A percentile compares a stretch with the other conserved stretches of the same genome.
Evolutionary conservation across 768 basidiomycete species (phyloP).

Genomic region (Suillus cothurnatus): DNA sequence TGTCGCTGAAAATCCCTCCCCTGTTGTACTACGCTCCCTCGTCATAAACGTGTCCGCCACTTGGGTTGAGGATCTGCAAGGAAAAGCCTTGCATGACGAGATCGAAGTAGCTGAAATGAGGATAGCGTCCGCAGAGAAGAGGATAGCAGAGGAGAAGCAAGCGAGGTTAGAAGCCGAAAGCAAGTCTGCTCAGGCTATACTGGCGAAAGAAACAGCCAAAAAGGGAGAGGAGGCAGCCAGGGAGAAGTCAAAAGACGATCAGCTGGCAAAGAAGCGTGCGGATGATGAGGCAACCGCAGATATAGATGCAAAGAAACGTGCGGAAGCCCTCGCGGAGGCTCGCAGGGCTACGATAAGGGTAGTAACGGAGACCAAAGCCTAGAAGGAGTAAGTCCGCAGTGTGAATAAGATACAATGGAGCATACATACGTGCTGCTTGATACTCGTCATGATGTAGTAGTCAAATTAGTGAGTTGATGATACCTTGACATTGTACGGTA

Average conservation of each 20-base stretch:
- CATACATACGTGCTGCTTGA: no score
- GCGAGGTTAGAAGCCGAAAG: not conserved
- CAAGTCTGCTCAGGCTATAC: not conserved
- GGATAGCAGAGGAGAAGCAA: not conserved
- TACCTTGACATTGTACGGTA: no score
- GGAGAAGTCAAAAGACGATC: not conserved
- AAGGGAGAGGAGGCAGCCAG: not conserved
- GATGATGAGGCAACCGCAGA: not conserved
- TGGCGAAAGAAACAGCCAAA: not conserved
- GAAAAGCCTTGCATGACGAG: not conserved
- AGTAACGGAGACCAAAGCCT: no score
- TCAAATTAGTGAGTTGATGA: no score
- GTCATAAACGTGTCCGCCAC: not conserved
- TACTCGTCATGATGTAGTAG: no score
- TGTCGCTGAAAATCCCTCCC: not conserved
- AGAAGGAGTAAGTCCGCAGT: no score
- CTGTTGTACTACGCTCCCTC: not conserved
- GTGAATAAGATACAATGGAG: no score
- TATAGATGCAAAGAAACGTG: not conserved
- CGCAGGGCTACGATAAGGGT: no score
- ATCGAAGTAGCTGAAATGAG: not conserved
- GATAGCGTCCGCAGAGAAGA: not conserved
- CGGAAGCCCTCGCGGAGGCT: no score
- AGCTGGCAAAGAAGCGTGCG: not conserved
- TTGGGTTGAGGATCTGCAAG: not conserved